A percentile compares a stretch with the other conserved stretches of the same genome.
Conservation (phyloP, 2,329 filamentous ascomycete species). For the Lecanosticta acicola region DNA sequence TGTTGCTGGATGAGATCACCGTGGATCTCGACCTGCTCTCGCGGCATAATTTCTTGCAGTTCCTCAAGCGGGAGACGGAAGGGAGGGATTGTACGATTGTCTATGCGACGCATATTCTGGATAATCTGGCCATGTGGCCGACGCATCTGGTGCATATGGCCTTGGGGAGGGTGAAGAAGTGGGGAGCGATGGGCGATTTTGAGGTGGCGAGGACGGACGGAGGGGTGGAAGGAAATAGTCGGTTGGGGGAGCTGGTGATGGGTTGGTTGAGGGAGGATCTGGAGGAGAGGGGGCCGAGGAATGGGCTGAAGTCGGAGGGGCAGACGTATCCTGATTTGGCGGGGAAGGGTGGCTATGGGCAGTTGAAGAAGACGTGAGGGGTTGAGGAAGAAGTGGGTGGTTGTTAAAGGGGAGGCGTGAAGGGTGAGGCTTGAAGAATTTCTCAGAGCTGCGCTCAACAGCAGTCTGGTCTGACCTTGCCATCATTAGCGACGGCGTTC, state of each 20-base stretch:
- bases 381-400: slow-evolving; percentile 1
- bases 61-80: slow-evolving; percentile 83
- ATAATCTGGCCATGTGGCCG: slow-evolving; percentile 91
- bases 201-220: slow-evolving; percentile 50
- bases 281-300: slow-evolving; percentile 69
- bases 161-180: slow-evolving; percentile 79
- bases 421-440: neutral
- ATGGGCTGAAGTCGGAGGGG: slow-evolving; percentile 55
- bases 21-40: slow-evolving; percentile 89
- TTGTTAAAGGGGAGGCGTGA: slow-evolving; percentile 3
- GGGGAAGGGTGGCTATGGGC: slow-evolving; percentile 60
- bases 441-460: neutral
- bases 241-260: slow-evolving; percentile 80
- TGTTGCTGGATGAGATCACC: slow-evolving; percentile 93
- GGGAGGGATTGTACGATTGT: slow-evolving; percentile 79
- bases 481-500: slow-evolving; percentile 7
- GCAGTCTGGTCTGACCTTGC: slow-evolving; percentile 1
- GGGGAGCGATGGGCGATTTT: slow-evolving; percentile 68
- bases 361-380: slow-evolving; percentile 42
- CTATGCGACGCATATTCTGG: slow-evolving; percentile 94
- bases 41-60: slow-evolving; percentile 76
- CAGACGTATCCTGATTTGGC: slow-evolving; percentile 56
- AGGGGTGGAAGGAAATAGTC: slow-evolving; percentile 64
- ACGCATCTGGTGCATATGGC: slow-evolving; percentile 96
- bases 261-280: slow-evolving; percentile 81